A percentile compares a stretch with the other conserved stretches of the same genome.
Conservation (phyloP, 2,329 filamentous ascomycete species). For the Volutella citrinella region DNA sequence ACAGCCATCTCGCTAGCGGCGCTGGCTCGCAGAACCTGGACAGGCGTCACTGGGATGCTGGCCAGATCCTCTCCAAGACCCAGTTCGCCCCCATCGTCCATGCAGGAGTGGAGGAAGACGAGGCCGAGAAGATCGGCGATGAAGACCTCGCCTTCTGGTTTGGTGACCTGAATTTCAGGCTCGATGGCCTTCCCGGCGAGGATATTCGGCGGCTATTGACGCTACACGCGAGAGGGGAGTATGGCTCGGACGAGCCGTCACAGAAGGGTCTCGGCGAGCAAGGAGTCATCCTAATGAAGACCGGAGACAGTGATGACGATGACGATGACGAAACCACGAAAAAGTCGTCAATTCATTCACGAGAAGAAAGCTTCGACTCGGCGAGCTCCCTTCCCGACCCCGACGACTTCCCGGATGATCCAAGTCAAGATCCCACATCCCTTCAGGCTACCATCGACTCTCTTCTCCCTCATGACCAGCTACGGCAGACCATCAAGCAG, state of each 20-base stretch:
- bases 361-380: conserved; percentile 38
- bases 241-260: conserved; percentile 51
- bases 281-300: conserved; percentile 46
- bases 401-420: conserved; percentile 65
- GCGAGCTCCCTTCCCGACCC: conserved; percentile 52
- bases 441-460: conserved; percentile 86
- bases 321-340: conserved; percentile 43
- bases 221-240: conserved; percentile 78
- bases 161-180: conserved; percentile 90
- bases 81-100: conserved; percentile 73
- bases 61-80: conserved; percentile 72
- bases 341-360: conserved; percentile 30
- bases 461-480: conserved; percentile 84
- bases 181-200: conserved; percentile 83
- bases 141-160: conserved; percentile 97
- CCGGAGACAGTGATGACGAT: conserved; percentile 46
- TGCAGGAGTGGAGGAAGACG: conserved; percentile 62
- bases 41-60: conserved; percentile 84
- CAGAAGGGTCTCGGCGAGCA: conserved; percentile 43
- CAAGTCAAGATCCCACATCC: conserved; percentile 75
- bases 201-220: conserved; percentile 84
- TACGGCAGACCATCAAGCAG: conserved; percentile 68
- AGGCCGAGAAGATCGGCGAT: conserved; percentile 71
- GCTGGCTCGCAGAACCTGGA: conserved; percentile 75
- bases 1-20: conserved; percentile 88